These are phyloP conservation scores for Coemansia biformis DNA, from an alignment of 192 early-diverging fungal species.

Conservation along the genomic window DNA sequence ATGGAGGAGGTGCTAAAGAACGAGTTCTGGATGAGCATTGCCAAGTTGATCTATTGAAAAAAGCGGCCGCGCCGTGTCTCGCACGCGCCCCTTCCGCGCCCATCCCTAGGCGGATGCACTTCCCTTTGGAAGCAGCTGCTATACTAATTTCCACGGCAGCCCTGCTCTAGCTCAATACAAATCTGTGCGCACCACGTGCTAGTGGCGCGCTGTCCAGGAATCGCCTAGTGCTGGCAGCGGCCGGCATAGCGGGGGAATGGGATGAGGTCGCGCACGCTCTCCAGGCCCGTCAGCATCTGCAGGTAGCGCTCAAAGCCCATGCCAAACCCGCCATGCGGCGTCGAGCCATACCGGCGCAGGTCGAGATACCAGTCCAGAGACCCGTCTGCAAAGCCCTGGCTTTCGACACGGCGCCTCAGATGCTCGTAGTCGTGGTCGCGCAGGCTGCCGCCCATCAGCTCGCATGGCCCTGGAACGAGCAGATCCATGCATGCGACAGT, in stretches of 20 bases:
- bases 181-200: too few species aligned
- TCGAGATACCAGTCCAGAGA: constrained; percentile 83
- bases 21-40: constrained; percentile 34
- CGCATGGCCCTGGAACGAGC: constrained; percentile 77
- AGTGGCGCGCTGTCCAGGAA: too few species aligned
- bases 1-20: constrained; percentile 43
- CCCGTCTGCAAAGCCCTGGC: constrained; percentile 54
- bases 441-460: constrained; percentile 78
- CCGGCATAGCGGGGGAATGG: constrained; percentile 55
- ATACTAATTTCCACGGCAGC: too few species aligned
- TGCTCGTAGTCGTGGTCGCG: constrained; percentile 65
- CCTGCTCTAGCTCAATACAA: too few species aligned
- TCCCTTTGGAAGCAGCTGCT: too few species aligned
- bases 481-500: constrained; percentile 83
- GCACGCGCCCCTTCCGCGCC: too few species aligned
- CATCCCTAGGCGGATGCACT: too few species aligned
- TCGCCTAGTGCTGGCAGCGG: constrained; percentile 43
- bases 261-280: constrained; percentile 73
- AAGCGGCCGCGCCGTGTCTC: too few species aligned
- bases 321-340: constrained; percentile 86
- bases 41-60: constrained; percentile 29
- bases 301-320: constrained; percentile 84
- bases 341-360: constrained; percentile 73
- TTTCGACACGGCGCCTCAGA: constrained; percentile 52
- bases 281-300: constrained; percentile 69